These are phyloP conservation scores for Trichoderma sp. DNA, from an alignment of 2,329 filamentous ascomycete species.

Conservation along the genomic window DNA sequence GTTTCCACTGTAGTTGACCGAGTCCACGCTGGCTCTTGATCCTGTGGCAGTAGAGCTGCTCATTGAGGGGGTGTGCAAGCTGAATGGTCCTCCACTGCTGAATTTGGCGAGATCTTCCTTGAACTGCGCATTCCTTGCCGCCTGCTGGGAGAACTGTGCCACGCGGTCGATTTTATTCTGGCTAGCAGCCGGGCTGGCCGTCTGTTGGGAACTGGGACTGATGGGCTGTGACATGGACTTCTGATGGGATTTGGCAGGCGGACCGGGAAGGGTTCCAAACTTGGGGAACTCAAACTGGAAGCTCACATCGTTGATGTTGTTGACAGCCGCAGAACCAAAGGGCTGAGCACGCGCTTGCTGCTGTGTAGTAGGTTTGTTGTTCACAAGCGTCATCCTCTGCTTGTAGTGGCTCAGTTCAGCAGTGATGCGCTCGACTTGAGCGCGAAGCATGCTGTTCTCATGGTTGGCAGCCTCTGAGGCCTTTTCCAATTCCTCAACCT, in stretches of 20 bases:
- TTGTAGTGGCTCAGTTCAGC: conserved; percentile 87
- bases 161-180: conserved; percentile 33
- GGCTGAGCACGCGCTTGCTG: conserved; percentile 41
- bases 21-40: conserved; percentile 55
- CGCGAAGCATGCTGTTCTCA: conserved; percentile 80
- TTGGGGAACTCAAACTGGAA: conserved; percentile 97
- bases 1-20: conserved; percentile 48
- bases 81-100: conserved; percentile 37
- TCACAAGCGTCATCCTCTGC: conserved; percentile 71
- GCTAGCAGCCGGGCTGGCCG: conserved; percentile 36
- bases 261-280: conserved; percentile 73
- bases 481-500: conserved; percentile 77
- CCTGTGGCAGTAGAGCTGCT: conserved; percentile 48
- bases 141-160: conserved; percentile 28
- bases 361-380: conserved; percentile 42
- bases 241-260: conserved; percentile 36
- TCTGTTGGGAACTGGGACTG: conserved; percentile 35
- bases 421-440: conserved; percentile 86
- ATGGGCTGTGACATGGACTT: conserved; percentile 37
- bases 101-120: conserved; percentile 58
- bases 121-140: conserved; percentile 32
- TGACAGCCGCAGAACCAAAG: conserved; percentile 52
- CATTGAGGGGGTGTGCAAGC: conserved; percentile 61
- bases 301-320: conserved; percentile 70
- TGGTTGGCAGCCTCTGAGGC: conserved; percentile 78